A percentile compares a stretch with the other conserved stretches of the same genome.
These are phyloP conservation scores for Diaporthe vexans DNA, from an alignment of 2,329 filamentous ascomycete species.

Conservation along the genomic window DNA sequence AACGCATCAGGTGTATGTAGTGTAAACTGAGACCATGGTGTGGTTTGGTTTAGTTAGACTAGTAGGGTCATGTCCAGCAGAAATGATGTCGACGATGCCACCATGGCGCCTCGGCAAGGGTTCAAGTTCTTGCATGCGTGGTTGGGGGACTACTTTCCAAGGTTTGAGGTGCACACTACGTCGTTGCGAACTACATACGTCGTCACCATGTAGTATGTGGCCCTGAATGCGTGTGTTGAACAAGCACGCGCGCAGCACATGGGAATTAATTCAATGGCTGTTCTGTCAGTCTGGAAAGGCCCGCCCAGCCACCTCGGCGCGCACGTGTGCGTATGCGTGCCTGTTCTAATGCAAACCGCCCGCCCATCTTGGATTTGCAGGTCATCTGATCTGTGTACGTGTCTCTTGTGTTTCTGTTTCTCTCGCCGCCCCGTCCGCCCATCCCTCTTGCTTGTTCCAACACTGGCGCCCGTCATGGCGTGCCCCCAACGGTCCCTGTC, in stretches of 20 bases:
- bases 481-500: background rate
- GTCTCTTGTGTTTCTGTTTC: background rate
- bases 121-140: too few relatives aligned
- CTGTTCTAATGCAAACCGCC: conserved; percentile 3
- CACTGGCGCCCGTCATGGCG: background rate
- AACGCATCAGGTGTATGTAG: too few relatives aligned
- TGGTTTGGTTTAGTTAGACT: too few relatives aligned
- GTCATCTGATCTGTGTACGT: conserved; percentile 1
- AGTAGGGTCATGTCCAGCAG: background rate
- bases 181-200: too few relatives aligned
- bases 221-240: too few relatives aligned
- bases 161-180: too few relatives aligned
- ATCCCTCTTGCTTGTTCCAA: background rate
- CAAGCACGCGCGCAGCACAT: background rate
- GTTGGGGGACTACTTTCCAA: background rate
- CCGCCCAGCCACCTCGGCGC: background rate
- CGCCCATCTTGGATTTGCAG: conserved; percentile 9
- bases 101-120: conserved; percentile 5
- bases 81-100: conserved; percentile 6
- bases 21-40: background rate
- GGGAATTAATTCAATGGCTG: too few relatives aligned
- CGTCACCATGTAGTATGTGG: background rate
- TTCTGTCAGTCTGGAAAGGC: too few relatives aligned
- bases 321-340: background rate
- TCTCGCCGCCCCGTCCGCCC: background rate